Evolutionary conservation across 108 stramenopile species (phyloP).

Genomic region (Cyclotella kingstonii): DNA sequence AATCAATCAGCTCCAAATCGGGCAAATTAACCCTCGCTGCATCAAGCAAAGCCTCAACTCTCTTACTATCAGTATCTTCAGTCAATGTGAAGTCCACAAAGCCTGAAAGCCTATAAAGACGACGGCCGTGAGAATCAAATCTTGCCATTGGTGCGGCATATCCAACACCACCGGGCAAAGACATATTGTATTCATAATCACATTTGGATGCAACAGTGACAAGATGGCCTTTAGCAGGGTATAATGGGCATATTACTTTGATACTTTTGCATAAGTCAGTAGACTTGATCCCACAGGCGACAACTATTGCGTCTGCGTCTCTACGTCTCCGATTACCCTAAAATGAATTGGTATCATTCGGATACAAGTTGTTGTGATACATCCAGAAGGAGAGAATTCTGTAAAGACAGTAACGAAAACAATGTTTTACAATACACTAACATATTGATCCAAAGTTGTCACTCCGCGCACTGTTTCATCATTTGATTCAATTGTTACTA

Average conservation of each 20-base stretch:
- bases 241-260: constrained; percentile 25
- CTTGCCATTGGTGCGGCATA: constrained; percentile 41
- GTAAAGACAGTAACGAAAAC: too few species aligned
- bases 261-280: constrained; percentile 21
- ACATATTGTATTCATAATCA: constrained; percentile 21
- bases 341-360: too few species aligned
- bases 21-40: constrained; percentile 22
- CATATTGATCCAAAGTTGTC: constrained; percentile 17
- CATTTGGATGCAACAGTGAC: constrained; percentile 21
- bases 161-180: constrained; percentile 34
- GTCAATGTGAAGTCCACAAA: constrained; percentile 32
- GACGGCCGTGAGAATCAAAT: constrained; percentile 9
- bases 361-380: too few species aligned
- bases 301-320: constrained; percentile 23
- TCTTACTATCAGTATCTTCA: constrained; percentile 12
- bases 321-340: constrained; percentile 13
- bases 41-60: constrained; percentile 27
- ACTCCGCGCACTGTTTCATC: constrained; percentile 15
- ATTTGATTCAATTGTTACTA: constrained; percentile 3
- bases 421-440: too few species aligned
- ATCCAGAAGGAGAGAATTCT: too few species aligned
- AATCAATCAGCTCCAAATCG: constrained; percentile 30
- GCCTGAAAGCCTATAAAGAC: constrained; percentile 31
- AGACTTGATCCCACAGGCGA: constrained; percentile 24
- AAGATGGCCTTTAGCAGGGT: constrained; percentile 37